phyloP scores from a whole-genome alignment of 306 rosid species.

The Castanopsis chinensis region DNA sequence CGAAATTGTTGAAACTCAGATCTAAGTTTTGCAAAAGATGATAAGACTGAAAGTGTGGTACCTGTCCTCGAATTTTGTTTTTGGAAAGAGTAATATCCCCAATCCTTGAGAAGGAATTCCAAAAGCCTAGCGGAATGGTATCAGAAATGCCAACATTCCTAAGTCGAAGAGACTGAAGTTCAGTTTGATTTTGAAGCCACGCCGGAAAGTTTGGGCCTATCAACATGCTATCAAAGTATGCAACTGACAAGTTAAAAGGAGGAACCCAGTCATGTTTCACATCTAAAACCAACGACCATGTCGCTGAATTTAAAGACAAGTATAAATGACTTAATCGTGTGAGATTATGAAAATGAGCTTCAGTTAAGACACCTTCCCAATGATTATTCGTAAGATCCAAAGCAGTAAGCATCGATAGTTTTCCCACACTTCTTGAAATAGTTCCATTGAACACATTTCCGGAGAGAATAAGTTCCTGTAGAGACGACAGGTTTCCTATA shows the following conservation, averaged over 20 bases:
- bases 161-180: neutral
- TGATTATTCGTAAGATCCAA: accelerated
- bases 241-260: neutral
- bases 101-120: neutral
- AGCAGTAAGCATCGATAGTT: no score
- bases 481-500: no score
- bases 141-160: neutral
- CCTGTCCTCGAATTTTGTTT: neutral
- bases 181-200: neutral
- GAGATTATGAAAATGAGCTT: no score
- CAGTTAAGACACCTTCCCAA: no score
- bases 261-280: neutral
- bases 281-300: neutral
- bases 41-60: neutral
- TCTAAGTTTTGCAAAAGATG: accelerated
- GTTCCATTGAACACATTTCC: no score
- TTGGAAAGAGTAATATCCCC: neutral
- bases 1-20: neutral
- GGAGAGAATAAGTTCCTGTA: no score
- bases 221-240: accelerated
- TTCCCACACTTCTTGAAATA: no score
- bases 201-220: neutral
- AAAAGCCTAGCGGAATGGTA: neutral
- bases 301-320: neutral
- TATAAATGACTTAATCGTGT: no score